Evolutionary conservation across 2,329 filamentous ascomycete species (phyloP).

Genomic region (Alternaria conjuncta): DNA sequence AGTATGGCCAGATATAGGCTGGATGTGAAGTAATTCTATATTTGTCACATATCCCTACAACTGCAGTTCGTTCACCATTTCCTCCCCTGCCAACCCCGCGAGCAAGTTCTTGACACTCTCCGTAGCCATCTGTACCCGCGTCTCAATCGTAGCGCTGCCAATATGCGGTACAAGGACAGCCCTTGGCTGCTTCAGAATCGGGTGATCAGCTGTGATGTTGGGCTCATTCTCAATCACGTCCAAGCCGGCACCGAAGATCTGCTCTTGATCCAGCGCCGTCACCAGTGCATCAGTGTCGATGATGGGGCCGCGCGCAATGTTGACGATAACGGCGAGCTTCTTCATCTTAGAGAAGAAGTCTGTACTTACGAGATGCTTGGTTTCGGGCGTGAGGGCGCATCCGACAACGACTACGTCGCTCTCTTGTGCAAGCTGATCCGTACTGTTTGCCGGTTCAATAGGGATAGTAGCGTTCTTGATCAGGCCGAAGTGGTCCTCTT

Average conservation of each 20-base stretch:
- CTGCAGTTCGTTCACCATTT: slow-evolving; percentile 39
- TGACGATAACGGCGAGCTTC: slow-evolving; percentile 60
- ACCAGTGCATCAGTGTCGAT: slow-evolving; percentile 63
- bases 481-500: slow-evolving; percentile 34
- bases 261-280: slow-evolving; percentile 56
- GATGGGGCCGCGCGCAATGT: slow-evolving; percentile 63
- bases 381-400: slow-evolving; percentile 34
- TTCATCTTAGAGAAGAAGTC: slow-evolving; percentile 58
- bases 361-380: slow-evolving; percentile 35
- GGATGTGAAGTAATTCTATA: not conserved
- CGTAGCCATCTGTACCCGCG: slow-evolving; percentile 64
- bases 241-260: slow-evolving; percentile 60
- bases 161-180: slow-evolving; percentile 65
- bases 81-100: slow-evolving; percentile 31
- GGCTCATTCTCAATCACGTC: slow-evolving; percentile 65
- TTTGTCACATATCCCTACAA: slow-evolving; percentile 11
- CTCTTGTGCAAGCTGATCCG: slow-evolving; percentile 34
- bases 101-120: slow-evolving; percentile 62
- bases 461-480: slow-evolving; percentile 23
- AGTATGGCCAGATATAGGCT: no score
- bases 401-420: slow-evolving; percentile 41
- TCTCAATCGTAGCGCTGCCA: slow-evolving; percentile 64
- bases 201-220: slow-evolving; percentile 55
- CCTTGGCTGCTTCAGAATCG: slow-evolving; percentile 55
- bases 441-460: slow-evolving; percentile 25